These are phyloP conservation scores for Spathaspora sp. DNA, from an alignment of 1,139 yeast species.

Conservation along the genomic window DNA sequence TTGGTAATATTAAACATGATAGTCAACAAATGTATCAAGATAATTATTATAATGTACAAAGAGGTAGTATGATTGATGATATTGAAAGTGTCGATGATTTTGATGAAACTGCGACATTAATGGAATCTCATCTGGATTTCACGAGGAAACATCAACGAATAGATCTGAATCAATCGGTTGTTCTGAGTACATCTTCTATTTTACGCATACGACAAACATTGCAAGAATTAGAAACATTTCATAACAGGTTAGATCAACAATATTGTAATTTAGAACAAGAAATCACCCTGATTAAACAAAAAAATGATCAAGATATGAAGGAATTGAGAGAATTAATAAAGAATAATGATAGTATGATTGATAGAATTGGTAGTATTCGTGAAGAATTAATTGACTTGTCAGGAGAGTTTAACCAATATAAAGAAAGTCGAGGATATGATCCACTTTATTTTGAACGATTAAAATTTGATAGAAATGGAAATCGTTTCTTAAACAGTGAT, in stretches of 20 bases:
- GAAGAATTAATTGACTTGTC: constrained; percentile 6
- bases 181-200: not conserved
- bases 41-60: not conserved
- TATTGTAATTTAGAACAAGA: constrained; percentile 7
- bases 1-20: constrained; percentile 2
- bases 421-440: not conserved
- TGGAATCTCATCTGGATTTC: constrained; percentile 9
- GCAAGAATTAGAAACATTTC: constrained; percentile 8
- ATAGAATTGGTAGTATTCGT: constrained; percentile 8
- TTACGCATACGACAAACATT: constrained; percentile 4
- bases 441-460: constrained; percentile 2
- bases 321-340: constrained; percentile 7
- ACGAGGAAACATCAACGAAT: not conserved
- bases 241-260: constrained; percentile 6
- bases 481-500: not conserved
- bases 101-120: constrained; percentile 15
- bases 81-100: constrained; percentile 10
- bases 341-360: constrained; percentile 9
- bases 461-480: not conserved
- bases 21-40: not conserved
- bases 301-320: constrained; percentile 10
- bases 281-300: constrained; percentile 7
- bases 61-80: constrained; percentile 6
- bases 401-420: constrained; percentile 2
- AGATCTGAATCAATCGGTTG: not conserved